Conservation (phyloP, 345 rosid genomes). For the Dimocarpus longan region DNA sequence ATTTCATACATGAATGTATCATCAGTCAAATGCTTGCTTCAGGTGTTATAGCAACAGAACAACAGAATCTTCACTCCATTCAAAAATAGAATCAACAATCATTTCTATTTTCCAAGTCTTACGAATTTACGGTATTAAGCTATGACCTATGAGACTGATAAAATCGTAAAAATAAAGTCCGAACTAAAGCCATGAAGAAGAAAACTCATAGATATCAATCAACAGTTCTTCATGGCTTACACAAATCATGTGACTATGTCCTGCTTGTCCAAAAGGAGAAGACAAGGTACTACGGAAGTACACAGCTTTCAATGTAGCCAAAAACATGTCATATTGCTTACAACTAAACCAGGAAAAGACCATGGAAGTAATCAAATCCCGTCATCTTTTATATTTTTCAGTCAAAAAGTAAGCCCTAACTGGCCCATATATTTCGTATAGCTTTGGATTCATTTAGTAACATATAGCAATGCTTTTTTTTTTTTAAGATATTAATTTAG, state of each 20-base stretch:
- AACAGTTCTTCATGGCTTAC: background rate
- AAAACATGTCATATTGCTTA: constrained; percentile 4
- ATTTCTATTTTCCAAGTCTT: background rate
- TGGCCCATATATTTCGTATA: background rate
- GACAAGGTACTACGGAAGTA: background rate
- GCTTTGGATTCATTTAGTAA: background rate
- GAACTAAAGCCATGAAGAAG: background rate
- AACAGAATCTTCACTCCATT: background rate
- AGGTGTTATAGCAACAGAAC: background rate
- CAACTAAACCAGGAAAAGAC: background rate
- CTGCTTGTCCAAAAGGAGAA: constrained; percentile 3
- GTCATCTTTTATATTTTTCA: background rate
- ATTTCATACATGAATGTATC: background rate
- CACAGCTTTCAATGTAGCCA: background rate
- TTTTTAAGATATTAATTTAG: too few species aligned
- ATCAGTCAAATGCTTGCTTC: background rate
- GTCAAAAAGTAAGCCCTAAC: background rate
- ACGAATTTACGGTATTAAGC: background rate
- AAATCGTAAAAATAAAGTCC: too few species aligned
- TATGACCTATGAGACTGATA: background rate
- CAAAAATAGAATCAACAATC: background rate
- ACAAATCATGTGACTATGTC: background rate
- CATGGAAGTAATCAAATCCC: background rate
- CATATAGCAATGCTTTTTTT: background rate
- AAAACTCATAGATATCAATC: background rate